Evolutionary conservation across 371 early-diverging fungal species (phyloP), one percentile per base, ranked within the genome.

Genomic region (Apophysomyces elegans): DNA sequence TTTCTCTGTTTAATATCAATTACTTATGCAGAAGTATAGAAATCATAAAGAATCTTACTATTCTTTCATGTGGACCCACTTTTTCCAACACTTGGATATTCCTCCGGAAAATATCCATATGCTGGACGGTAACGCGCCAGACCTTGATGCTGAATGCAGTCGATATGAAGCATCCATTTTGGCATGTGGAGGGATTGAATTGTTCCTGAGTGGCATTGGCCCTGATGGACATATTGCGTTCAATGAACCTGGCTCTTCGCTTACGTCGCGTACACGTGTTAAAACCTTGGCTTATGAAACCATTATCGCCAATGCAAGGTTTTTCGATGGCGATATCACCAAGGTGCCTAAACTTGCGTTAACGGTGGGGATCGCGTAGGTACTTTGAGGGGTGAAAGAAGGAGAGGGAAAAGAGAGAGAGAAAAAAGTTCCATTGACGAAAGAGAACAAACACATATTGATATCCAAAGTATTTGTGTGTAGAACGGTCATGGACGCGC

Each of bases 171-270:
- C 88, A 50, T 88, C 86, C 71, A 95, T 95, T 54, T 81, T 82
- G 12, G 79, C 81, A 5, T 84, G 86, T 26, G 95, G 95, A 50
- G 95, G 95, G 13, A 91, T 95, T 50, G 95, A 93, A 75, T 82
- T 93, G 43, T 93, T 93, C 73, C 69, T 93, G 61, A 89, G 93
- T 38, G 93, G 89, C 26, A 92, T 94, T 61, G 95, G 95, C 7
- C 94, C 95, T 3, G 95, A 95, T 73, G 95, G 95, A 39, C 95
- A 95, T 69, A 93, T 95, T 73, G 95, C 95, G 11, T 95, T 95
- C 68, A 95, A 95, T 68, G 95, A 95, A 70, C 95, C 95, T 9
- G 95, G 95, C n/a, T 93, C 93, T 16, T 93, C 93, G 12, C 80
- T 95, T 38, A 88, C 88, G 59, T 93, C 93, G 1, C 86, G 91